Conservation (phyloP, 1,284 basidiomycete genomes). For the Microbotryum lychnidis-dioicae region DNA sequence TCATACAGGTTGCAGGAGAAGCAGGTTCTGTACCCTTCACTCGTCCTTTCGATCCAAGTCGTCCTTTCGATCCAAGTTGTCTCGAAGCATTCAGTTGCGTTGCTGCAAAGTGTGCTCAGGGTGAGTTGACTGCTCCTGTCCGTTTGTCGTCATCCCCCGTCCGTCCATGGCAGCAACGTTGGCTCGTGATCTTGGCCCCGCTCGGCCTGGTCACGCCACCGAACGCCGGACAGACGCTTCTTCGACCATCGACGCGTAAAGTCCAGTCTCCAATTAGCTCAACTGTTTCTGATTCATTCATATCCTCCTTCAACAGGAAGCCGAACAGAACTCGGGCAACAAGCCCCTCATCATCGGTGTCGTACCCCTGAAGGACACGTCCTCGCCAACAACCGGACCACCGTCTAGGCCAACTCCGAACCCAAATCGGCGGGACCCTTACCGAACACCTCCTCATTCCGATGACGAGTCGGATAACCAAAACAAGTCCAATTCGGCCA, state of each 20-base stretch:
- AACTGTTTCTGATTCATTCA: neutral
- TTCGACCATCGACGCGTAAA: no score
- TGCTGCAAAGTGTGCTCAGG: slow-evolving; percentile 22
- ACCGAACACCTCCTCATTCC: no score
- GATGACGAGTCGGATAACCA: neutral
- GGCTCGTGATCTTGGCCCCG: no score
- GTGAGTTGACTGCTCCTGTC: slow-evolving; percentile 4
- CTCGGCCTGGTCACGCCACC: no score
- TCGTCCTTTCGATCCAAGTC: slow-evolving; percentile 26
- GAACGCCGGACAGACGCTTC: no score
- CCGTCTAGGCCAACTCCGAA: no score
- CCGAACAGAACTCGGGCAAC: slow-evolving; percentile 4
- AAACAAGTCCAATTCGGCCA: neutral
- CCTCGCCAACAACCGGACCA: neutral
- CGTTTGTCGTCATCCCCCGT: neutral
- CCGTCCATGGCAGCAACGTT: no score
- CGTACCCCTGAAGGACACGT: slow-evolving; percentile 20
- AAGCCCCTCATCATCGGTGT: slow-evolving; percentile 23
- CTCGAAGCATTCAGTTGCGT: slow-evolving; percentile 9
- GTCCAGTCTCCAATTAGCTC: no score
- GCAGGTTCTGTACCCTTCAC: slow-evolving; percentile 23
- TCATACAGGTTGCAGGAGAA: slow-evolving; percentile 17
- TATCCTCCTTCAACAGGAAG: slow-evolving; percentile 1
- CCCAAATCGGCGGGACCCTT: no score
- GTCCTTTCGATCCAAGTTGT: slow-evolving; percentile 26